Evolutionary conservation across 257 asterid genomes (phyloP), one percentile per base, ranked within the genome.

Genomic region (Salvia hispanica): DNA sequence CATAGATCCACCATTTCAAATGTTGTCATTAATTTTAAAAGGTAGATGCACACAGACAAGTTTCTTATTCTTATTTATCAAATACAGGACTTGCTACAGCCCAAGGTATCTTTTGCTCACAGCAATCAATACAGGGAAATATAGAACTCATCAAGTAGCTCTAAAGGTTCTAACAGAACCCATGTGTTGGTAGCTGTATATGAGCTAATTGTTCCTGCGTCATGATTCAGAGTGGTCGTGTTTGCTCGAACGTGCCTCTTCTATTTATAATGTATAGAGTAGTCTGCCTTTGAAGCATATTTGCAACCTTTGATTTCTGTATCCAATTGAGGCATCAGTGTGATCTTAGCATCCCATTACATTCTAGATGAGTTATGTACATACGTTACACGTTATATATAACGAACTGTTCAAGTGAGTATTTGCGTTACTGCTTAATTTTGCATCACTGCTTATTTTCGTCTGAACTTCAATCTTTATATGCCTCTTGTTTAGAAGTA

Each of bases 101-200:
- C 94, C 53, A 83, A 78, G 70, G 97, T 90, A 54, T 72, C 81
- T 7, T 90, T 90, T 71, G 73, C 86, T 58, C 62, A 64, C 51
- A 11, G 43, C 25, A 25, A 50, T 42, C 80, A 73, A 62, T 79
- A 64, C 47, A 62, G 70, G 60, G 28, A 25, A 25, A 25, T 25
- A 66, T 61, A 37, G 70, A 57, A 74, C 68, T 21, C 31, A 13
- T 67, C 62, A 31, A 42, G 33, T 31, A 9, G 53, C 42, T n/a
- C 40, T 12, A 45, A 43, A 70, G 53, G 59, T 59, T 57, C 37
- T 37, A 43, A 2, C 59, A 67, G 69, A 63, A 16, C 37, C 28
- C 63, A n/a, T n/a, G 10, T 9, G 33, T 16, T 53, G 48, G 16
- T 12, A 62, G 62, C 33, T 55, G 76, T 36, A 21, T 15, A 13